A percentile compares a stretch with the other conserved stretches of the same genome.
phyloP scores from a whole-genome alignment of 495 filamentous ascomycete species.

The Xylaria intraflava region DNA sequence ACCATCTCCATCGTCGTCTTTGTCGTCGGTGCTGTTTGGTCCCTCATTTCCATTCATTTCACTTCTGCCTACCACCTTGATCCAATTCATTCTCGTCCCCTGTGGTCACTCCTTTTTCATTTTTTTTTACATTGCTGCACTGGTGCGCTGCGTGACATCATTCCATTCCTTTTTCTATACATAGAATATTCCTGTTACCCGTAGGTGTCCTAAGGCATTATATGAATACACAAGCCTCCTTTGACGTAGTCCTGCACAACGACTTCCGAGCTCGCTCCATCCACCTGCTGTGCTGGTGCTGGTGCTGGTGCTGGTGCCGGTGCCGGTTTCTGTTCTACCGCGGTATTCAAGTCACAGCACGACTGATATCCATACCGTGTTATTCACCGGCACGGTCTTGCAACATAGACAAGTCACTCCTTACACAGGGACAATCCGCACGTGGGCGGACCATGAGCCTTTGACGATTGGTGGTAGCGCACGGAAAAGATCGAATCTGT shows the following conservation, averaged over 20 bases:
- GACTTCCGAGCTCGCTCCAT: neutral
- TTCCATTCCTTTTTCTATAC: slow-evolving; percentile 1
- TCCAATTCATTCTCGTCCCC: neutral
- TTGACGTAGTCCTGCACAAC: neutral
- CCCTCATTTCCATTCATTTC: slow-evolving; percentile 2
- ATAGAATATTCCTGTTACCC: neutral
- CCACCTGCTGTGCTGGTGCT: neutral
- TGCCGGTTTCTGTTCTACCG: neutral
- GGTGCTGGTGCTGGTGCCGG: neutral
- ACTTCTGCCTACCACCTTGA: neutral
- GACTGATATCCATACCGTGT: neutral
- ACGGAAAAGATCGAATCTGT: too few relatives aligned
- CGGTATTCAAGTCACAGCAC: neutral
- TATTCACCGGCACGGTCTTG: neutral
- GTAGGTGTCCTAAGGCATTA: neutral
- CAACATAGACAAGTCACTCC: neutral
- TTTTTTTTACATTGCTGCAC: slow-evolving; percentile 1
- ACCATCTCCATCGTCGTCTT: neutral
- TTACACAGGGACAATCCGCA: neutral
- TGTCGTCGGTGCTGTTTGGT: neutral
- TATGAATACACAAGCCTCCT: slow-evolving; percentile 3
- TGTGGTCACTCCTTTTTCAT: neutral
- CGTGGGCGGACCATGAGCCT: neutral
- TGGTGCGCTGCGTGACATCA: slow-evolving; percentile 3
- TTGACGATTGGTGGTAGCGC: neutral